Conservation (phyloP, 345 rosid genomes). For the Salix suchowensis region DNA sequence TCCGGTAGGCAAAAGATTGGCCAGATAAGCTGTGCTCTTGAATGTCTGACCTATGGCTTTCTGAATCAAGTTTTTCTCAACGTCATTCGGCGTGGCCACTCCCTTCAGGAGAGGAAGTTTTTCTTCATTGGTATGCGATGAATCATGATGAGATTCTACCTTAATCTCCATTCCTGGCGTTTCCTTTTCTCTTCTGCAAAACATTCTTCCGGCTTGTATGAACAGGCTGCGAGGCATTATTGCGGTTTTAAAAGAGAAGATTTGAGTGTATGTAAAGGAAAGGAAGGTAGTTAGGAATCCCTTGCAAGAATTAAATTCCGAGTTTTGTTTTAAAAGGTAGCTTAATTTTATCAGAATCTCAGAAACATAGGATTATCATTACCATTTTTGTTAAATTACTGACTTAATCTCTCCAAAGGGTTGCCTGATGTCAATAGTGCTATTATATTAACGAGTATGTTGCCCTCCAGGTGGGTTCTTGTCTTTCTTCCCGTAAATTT, state of each 20-base stretch:
- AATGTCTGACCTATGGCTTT: constrained; percentile 79
- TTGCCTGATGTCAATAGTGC: no score
- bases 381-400: neutral
- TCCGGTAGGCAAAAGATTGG: constrained; percentile 89
- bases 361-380: neutral
- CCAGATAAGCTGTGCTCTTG: constrained; percentile 79
- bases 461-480: neutral
- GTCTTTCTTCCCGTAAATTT: neutral
- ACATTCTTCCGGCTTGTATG: neutral
- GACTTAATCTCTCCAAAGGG: neutral
- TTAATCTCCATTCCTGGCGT: constrained; percentile 40
- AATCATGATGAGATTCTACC: constrained; percentile 27
- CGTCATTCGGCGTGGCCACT: constrained; percentile 31
- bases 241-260: constrained; percentile 4
- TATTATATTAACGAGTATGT: no score
- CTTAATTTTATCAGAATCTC: neutral
- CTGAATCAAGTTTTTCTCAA: constrained; percentile 50
- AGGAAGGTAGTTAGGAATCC: constrained; percentile 22
- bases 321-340: neutral
- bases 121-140: constrained; percentile 19
- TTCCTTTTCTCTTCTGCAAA: neutral
- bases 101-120: constrained; percentile 45
- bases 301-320: constrained; percentile 64
- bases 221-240: neutral
- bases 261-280: constrained; percentile 38